Percentiles rank a stretch among this genome's conserved stretches.
These are phyloP conservation scores for Brassica napus DNA, from an alignment of 345 rosid genomes.

Conservation along the genomic window DNA sequence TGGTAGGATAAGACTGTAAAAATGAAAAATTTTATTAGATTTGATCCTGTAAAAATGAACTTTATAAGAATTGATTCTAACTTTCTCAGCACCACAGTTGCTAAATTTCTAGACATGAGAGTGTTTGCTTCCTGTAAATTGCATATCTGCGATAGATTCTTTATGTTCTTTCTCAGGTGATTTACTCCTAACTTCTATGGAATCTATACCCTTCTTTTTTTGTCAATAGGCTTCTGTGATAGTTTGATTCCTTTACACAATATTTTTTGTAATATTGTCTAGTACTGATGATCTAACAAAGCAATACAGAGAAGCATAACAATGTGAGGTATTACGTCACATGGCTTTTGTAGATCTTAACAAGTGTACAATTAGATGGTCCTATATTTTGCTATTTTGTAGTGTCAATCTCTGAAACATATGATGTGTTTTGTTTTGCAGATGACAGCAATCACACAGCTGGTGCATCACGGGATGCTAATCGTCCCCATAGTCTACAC, in stretches of 20 bases:
- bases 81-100: neutral
- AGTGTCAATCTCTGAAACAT: neutral
- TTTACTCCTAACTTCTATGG: neutral
- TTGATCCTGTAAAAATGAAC: neutral
- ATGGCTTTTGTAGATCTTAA: neutral
- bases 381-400: neutral
- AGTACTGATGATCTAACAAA: neutral
- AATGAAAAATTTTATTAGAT: neutral
- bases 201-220: neutral
- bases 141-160: neutral
- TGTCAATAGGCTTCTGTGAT: neutral
- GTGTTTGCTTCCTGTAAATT: neutral
- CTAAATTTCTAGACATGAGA: neutral
- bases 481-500: constrained; percentile 83
- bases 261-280: neutral
- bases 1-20: neutral
- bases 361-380: neutral
- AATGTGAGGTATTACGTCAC: neutral
- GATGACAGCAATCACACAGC: constrained; percentile 79
- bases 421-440: constrained; percentile 34
- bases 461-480: constrained; percentile 81
- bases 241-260: neutral
- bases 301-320: neutral
- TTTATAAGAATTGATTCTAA: neutral
- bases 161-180: constrained; percentile 2